Evolutionary conservation across 495 filamentous ascomycete genomes (phyloP), one percentile per base, ranked within the genome.

Genomic region (Neurospora africana): DNA sequence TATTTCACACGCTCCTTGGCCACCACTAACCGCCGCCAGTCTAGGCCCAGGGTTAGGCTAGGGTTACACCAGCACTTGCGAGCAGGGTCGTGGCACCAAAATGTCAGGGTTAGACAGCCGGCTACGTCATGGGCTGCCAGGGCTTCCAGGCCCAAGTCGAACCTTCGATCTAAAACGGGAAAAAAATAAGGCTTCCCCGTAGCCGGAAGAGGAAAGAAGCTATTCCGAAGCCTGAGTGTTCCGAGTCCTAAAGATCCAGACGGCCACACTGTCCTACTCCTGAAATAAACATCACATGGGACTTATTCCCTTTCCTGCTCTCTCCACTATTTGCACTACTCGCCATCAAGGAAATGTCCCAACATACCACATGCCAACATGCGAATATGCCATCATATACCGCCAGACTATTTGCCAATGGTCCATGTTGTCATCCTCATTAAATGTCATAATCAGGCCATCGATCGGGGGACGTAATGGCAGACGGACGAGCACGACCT

Each of bases 391-490:
- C 53, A 65, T 65, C 53, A 33, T 33, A 4, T 33, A 65, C 53
- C 23, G 27, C 27, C 30, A 65, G 53, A 35, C 15, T 33, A 33
- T 30, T 47, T 65, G 53, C 23, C 53, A 19, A 33, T 35, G 53
- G 53, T 19, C 27, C 4, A 65, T 65, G 27, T 61, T 61, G 27
- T 33, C 27, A 44, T 27, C 40, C 37, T 33, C 17, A 27, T 65
- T 23, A 15, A 30, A 8, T 38, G 11, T 17, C 27, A 47, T 71
- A 2, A 19, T 38, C 70, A 37, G 21, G 43, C 5, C 68, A 37
- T 40, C n/a, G 3, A 44, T 21, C 35, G 30, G 2, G 23, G 72
- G 53, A 53, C 43, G 68, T 71, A 73, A 76, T 77, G 78, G 77
- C 78, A 79, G 27, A 15, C 53, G 53, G 53, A 35, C 27, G 33